phyloP scores from a whole-genome alignment of 2,329 filamentous ascomycete species.

The Akanthomyces dipterigenus region DNA sequence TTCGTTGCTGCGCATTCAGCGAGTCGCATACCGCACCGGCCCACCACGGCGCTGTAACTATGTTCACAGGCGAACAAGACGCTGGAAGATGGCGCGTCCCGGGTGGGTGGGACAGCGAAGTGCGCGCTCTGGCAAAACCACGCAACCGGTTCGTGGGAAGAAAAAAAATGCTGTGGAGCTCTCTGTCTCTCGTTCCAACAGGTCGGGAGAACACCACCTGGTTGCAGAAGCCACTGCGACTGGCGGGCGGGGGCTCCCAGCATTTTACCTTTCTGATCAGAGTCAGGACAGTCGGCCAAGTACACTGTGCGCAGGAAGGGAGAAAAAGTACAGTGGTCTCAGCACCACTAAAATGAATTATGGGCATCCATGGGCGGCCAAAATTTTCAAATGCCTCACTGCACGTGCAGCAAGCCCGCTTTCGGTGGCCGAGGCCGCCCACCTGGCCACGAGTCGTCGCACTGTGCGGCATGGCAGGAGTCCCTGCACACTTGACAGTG shows the following conservation, averaged over 20 bases:
- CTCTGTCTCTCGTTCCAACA: too few species aligned
- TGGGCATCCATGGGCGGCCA: background rate
- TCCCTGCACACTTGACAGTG: too few species aligned
- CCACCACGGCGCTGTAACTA: background rate
- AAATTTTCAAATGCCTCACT: background rate
- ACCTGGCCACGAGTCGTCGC: background rate
- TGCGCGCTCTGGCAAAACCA: too few species aligned
- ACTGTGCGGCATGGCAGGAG: background rate
- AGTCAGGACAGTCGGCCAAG: background rate
- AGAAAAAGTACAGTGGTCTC: background rate
- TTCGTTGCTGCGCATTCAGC: background rate
- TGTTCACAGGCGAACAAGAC: background rate
- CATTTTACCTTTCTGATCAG: background rate
- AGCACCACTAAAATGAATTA: background rate
- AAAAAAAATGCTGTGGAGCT: too few species aligned
- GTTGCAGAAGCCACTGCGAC: background rate
- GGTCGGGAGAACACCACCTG: background rate
- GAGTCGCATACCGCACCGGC: background rate
- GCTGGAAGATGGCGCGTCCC: too few species aligned
- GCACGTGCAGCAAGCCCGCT: background rate
- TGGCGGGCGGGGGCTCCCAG: too few species aligned
- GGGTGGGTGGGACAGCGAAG: background rate
- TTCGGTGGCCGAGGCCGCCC: constrained; percentile 4
- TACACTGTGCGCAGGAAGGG: background rate
- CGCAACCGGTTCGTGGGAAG: too few species aligned